These are phyloP conservation scores for Trichodelitschia bisporula DNA, from an alignment of 495 filamentous ascomycete species.

Conservation along the genomic window DNA sequence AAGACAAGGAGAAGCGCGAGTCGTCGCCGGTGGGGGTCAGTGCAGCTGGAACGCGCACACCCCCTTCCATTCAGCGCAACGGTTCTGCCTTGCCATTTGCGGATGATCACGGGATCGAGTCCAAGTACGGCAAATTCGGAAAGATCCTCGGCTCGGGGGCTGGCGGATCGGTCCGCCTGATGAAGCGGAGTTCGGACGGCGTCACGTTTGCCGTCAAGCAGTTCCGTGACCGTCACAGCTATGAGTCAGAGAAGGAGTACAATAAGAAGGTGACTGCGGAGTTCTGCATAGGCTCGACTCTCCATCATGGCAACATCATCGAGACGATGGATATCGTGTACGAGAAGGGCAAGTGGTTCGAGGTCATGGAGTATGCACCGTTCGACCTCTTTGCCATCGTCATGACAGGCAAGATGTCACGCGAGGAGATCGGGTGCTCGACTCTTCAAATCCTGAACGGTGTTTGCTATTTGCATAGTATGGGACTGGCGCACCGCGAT, in stretches of 20 bases:
- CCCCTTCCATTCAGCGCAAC: constrained; percentile 18
- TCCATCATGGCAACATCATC: constrained; percentile 97
- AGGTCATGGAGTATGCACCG: constrained; percentile 99
- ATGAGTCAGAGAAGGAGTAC: constrained; percentile 85
- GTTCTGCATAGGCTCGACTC: constrained; percentile 90
- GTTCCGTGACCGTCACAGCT: constrained; percentile 76
- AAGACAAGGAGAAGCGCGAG: constrained; percentile 36
- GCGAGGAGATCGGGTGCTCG: constrained; percentile 70
- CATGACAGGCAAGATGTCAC: constrained; percentile 96
- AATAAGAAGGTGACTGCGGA: constrained; percentile 98
- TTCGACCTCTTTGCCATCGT: constrained; percentile 94
- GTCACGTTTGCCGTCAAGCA: constrained; percentile 95
- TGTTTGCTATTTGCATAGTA: constrained; percentile 91
- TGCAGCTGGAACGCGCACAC: constrained; percentile 25
- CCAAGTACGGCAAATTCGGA: constrained; percentile 87
- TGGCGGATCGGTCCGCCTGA: constrained; percentile 79
- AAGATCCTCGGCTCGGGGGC: constrained; percentile 85
- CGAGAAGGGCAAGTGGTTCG: constrained; percentile 89
- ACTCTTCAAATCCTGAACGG: constrained; percentile 91
- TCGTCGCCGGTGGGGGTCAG: constrained; percentile 28
- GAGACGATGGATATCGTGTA: constrained; percentile 94
- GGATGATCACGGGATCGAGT: constrained; percentile 74
- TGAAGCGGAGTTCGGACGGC: constrained; percentile 76
- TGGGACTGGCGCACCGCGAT: constrained; percentile 90
- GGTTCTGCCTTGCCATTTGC: constrained; percentile 63